Evolutionary conservation across 1,139 yeast genomes (phyloP).

Genomic region (Blastobotrys arbuscula): DNA sequence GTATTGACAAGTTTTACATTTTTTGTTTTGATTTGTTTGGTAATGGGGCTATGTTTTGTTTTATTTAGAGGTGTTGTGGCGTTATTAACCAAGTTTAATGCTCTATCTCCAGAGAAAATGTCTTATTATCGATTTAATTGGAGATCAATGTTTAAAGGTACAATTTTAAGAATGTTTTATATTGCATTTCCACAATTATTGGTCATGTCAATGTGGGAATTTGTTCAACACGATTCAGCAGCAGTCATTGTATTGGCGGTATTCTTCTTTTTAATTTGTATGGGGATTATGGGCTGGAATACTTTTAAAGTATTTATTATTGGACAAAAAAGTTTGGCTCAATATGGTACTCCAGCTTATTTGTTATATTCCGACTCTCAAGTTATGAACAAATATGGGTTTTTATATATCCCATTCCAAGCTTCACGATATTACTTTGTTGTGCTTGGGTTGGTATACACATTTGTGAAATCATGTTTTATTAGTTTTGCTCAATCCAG

Average conservation of each 20-base stretch:
- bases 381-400: constrained; percentile 82
- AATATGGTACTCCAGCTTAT: constrained; percentile 86
- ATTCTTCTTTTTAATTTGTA: constrained; percentile 53
- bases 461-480: constrained; percentile 68
- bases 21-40: constrained; percentile 58
- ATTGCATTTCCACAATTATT: constrained; percentile 62
- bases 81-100: constrained; percentile 15
- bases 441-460: constrained; percentile 54
- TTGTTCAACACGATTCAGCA: constrained; percentile 75
- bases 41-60: constrained; percentile 26
- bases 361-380: constrained; percentile 76
- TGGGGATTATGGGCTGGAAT: constrained; percentile 65
- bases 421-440: constrained; percentile 84
- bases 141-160: constrained; percentile 78
- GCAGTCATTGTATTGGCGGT: constrained; percentile 81
- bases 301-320: constrained; percentile 58
- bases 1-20: constrained; percentile 85
- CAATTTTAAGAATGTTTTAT: constrained; percentile 66
- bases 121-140: constrained; percentile 63
- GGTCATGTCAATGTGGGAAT: constrained; percentile 83
- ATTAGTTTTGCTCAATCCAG: constrained; percentile 77
- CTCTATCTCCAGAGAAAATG: constrained; percentile 33
- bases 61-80: constrained; percentile 22
- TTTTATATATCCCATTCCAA: constrained; percentile 81
- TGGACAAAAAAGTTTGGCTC: constrained; percentile 64